Base-by-base conservation (phyloP, 108 stramenopile genomes). In the Conticribra guillardii region DNA sequence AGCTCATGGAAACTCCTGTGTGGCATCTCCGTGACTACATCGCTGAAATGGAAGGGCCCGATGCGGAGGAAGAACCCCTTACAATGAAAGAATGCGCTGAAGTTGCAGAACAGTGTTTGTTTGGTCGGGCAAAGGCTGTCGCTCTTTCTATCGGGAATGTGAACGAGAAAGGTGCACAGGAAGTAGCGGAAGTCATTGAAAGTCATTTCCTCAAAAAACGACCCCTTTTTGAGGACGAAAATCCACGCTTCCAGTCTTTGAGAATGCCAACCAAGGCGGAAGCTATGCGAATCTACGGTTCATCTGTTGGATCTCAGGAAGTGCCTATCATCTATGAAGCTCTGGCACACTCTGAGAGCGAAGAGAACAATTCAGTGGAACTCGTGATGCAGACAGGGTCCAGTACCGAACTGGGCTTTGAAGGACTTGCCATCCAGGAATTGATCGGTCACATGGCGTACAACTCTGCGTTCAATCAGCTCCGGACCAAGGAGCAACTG, bases 131-230 rank as follows among this genome's bases (percentile, higher is more conserved):
- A 33, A 89, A 87, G 54, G 74, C 86, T 9, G 82, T 85, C 2
- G 71, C 87, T 0, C 76, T 95, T n/a, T 90, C 88, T 73, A 91
- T 95, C 46, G 94, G 94, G 3, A 95, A 93, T 50, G 90, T 95
- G 31, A 82, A 92, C 62, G 87, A 92, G 59, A 81, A 83, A 26
- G 89, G 70, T 0, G 80, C 90, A 11, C 48, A 46, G 46, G 81
- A 82, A 54, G 84, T 93, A 21, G 72, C 64, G 31, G 51, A 87
- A 22, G 72, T 91, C 1, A 73, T 95, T 24, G 63, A 80, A 27
- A 57, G 64, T 14, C 69, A 79, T 33, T 91, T 95, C 57, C 47
- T 91, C 30, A 60, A 51, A 19, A 79, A 67, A 32, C 60, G 85
- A 32, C 74, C 85, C 17, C 74, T 95, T 11, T 50, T 67, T 7